A percentile compares a stretch with the other conserved stretches of the same genome.
phyloP scores from a whole-genome alignment of 1,139 yeast genomes.

The Tardiomyces depauwii region DNA sequence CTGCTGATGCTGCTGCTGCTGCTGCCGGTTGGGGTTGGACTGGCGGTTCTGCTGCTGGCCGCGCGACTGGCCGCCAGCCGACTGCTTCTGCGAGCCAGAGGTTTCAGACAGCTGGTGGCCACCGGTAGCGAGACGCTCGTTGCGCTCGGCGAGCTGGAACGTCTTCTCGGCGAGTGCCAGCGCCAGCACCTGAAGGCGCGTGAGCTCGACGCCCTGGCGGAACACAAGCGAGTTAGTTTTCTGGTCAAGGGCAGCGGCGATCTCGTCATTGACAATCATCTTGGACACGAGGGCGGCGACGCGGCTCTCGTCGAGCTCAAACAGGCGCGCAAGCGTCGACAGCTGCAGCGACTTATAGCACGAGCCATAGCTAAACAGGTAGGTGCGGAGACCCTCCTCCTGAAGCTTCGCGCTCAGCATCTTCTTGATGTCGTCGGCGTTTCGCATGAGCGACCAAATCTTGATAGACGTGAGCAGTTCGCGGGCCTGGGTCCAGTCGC shows the following conservation, averaged over 20 bases:
- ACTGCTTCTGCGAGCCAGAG: background rate
- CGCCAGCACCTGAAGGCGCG: conserved; percentile 83
- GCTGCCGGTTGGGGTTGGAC: background rate
- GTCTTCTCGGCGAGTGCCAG: conserved; percentile 82
- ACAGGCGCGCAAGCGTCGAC: conserved; percentile 49
- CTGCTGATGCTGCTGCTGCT: background rate
- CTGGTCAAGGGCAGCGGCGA: conserved; percentile 56
- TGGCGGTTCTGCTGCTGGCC: background rate
- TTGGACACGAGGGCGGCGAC: conserved; percentile 57
- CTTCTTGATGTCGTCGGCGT: conserved; percentile 49
- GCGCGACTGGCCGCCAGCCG: background rate
- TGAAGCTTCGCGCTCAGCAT: conserved; percentile 74
- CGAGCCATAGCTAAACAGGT: conserved; percentile 71
- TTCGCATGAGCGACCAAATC: conserved; percentile 80
- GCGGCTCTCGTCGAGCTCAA: conserved; percentile 46
- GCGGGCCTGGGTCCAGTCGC: conserved; percentile 80
- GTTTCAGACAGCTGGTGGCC: conserved; percentile 32
- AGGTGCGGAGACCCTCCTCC: conserved; percentile 83
- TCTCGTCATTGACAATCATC: conserved; percentile 68
- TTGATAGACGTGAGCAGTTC: conserved; percentile 65
- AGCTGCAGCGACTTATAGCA: conserved; percentile 71
- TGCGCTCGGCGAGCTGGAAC: conserved; percentile 67
- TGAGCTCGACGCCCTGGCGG: conserved; percentile 66
- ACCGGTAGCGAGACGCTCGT: conserved; percentile 72
- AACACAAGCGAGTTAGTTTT: conserved; percentile 46